Evolutionary conservation across 345 rosid genomes (phyloP).

Genomic region (Toxicodendron radicans): DNA sequence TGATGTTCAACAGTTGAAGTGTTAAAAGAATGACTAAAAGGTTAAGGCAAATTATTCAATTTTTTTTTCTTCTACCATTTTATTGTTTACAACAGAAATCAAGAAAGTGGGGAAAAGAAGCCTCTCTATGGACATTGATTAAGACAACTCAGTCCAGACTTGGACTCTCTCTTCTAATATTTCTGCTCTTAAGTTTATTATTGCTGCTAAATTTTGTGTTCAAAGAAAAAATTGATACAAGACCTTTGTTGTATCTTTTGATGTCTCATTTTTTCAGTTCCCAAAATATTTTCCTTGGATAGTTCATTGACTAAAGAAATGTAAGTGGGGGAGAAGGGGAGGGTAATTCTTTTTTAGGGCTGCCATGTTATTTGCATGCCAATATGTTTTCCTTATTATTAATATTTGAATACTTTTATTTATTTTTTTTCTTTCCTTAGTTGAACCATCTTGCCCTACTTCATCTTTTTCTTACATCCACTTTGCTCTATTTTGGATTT

Average conservation of each 20-base stretch:
- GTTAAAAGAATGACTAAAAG: not conserved
- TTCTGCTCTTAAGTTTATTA: not conserved
- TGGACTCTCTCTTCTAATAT: slow-evolving; percentile 5
- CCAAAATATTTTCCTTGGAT: not conserved
- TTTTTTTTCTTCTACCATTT: slow-evolving; percentile 14
- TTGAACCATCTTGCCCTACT: not conserved
- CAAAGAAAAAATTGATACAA: slow-evolving; percentile 7
- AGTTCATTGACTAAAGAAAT: slow-evolving; percentile 12
- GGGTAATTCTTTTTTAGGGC: slow-evolving; percentile 14
- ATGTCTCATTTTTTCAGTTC: not conserved
- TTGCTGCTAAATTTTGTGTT: not conserved
- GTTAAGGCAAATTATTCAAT: slow-evolving; percentile 12
- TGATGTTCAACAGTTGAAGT: not conserved
- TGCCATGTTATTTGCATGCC: slow-evolving; percentile 1
- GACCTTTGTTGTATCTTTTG: slow-evolving; percentile 14
- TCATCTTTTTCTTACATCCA: not conserved
- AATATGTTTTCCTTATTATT: slow-evolving; percentile 7
- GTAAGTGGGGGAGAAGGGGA: not conserved
- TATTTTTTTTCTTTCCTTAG: not conserved
- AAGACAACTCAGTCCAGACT: slow-evolving; percentile 10
- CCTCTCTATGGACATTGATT: slow-evolving; percentile 12
- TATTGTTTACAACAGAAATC: slow-evolving; percentile 13
- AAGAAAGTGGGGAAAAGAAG: slow-evolving; percentile 13
- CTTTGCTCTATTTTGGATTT: not conserved
- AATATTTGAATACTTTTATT: slow-evolving; percentile 21